Base-by-base conservation (phyloP, 305 asterid genomes). In the Fraxinus paxiana region DNA sequence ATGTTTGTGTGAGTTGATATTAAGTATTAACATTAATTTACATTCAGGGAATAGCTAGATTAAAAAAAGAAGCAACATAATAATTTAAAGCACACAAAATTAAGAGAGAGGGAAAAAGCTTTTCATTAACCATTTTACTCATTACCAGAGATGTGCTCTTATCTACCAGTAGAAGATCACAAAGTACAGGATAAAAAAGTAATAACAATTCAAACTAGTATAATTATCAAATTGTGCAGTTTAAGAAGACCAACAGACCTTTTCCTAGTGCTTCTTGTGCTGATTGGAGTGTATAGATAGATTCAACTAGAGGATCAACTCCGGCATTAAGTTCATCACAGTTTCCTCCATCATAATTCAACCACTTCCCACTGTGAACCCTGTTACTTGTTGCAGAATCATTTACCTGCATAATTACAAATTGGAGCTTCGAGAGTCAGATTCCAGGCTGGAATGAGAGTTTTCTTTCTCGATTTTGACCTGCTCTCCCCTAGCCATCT, bases 391-490 rank as follows among this genome's bases (percentile, higher is more conserved):
- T 65, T 24, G n/a, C 34, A 30, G 86, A 85, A 83, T 79, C 77
- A 78, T 43, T 85, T 72, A 90, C 97, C 97, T 90, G 98, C 89
- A 76, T 37, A 85, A 85, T 88, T 46, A 87, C 84, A 83, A 90
- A 88, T 88, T 87, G 88, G 88, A 88, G 89, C 91, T 91, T 85
- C 84, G 89, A 81, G 92, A 95, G 93, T 93, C 97, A 89, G 98
- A 95, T 82, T 95, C 97, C 92, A 92, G 65, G 87, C 97, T 93
- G 93, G 97, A 94, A 88, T 88, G 95, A 88, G 96, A 92, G 89
- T 87, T 91, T 87, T 91, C 92, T 89, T 91, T 93, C 94, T 93
- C 95, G 85, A 91, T 90, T 89, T 90, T 93, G 90, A 93, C 92
- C 91, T 83, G 72, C 54, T 87, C 92, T 61, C 94, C 97, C 86